Conservation (phyloP, 805 yeast species). For the Candida anglica region DNA sequence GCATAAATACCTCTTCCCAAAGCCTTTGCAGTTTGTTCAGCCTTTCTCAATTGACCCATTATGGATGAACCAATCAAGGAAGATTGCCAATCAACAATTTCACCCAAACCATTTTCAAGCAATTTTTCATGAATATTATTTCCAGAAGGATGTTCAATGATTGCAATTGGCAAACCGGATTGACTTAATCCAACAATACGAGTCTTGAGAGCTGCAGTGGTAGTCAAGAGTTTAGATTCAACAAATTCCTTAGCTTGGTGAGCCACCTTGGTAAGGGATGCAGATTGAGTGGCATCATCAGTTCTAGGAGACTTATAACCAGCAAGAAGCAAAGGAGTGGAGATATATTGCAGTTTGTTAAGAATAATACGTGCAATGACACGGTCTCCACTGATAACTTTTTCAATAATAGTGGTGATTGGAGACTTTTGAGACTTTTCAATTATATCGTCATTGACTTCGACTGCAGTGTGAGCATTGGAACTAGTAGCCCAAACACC, state of each 20-base stretch:
- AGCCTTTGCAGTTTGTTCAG: constrained; percentile 61
- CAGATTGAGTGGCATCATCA: constrained; percentile 37
- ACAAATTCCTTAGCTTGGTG: constrained; percentile 63
- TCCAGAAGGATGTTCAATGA: constrained; percentile 71
- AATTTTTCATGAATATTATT: constrained; percentile 63
- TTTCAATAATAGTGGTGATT: constrained; percentile 62
- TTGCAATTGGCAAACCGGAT: constrained; percentile 57
- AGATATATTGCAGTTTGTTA: constrained; percentile 47
- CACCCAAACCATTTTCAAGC: constrained; percentile 67
- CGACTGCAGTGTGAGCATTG: constrained; percentile 11
- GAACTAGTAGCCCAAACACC: constrained; percentile 51
- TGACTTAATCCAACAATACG: constrained; percentile 58
- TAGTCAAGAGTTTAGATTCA: constrained; percentile 59
- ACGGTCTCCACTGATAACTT: constrained; percentile 76
- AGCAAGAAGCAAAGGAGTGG: constrained; percentile 61
- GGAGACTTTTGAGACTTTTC: constrained; percentile 37
- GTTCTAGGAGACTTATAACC: constrained; percentile 75
- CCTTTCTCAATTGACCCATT: constrained; percentile 59
- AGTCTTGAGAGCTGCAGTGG: constrained; percentile 49
- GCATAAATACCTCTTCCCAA: constrained; percentile 51
- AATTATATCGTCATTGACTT: constrained; percentile 27
- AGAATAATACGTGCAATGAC: constrained; percentile 56
- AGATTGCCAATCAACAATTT: constrained; percentile 79
- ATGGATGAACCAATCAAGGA: constrained; percentile 57
- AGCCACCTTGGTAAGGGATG: constrained; percentile 55